Percentiles rank a stretch among this genome's conserved stretches.
Evolutionary conservation across 805 yeast genomes (phyloP).

Genomic region (Nakazawaea pomicola): DNA sequence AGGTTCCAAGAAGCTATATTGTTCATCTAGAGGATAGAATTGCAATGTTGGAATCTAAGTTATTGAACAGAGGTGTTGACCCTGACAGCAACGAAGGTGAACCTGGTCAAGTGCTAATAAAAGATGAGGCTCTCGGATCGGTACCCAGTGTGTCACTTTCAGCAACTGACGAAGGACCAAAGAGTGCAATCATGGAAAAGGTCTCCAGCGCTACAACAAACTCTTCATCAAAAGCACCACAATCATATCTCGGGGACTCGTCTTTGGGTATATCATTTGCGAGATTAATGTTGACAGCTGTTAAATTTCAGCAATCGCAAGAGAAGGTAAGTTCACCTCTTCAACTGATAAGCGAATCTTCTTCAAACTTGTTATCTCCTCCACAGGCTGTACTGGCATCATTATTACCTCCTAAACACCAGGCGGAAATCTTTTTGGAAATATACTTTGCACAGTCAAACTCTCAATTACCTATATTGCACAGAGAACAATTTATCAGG

Average conservation of each 20-base stretch:
- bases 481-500: conserved; percentile 69
- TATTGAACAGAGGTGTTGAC: conserved; percentile 39
- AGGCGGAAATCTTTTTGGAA: conserved; percentile 62
- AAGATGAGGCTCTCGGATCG: neutral
- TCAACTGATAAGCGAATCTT: conserved; percentile 21
- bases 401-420: conserved; percentile 60
- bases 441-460: conserved; percentile 75
- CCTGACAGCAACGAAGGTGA: conserved; percentile 17
- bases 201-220: conserved; percentile 24
- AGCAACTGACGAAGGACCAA: neutral
- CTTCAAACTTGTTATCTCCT: conserved; percentile 22
- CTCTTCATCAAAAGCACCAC: conserved; percentile 26
- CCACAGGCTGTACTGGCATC: conserved; percentile 32
- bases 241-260: conserved; percentile 38
- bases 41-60: conserved; percentile 45
- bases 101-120: neutral
- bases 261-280: conserved; percentile 71
- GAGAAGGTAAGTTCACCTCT: conserved; percentile 2
- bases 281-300: conserved; percentile 70
- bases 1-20: conserved; percentile 76
- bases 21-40: conserved; percentile 66
- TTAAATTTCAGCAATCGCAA: conserved; percentile 41
- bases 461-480: conserved; percentile 78
- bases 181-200: conserved; percentile 17
- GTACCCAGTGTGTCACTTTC: neutral